Evolutionary conservation across 2,329 filamentous ascomycete species (phyloP).

Genomic region (Tolypocladium inflatum): DNA sequence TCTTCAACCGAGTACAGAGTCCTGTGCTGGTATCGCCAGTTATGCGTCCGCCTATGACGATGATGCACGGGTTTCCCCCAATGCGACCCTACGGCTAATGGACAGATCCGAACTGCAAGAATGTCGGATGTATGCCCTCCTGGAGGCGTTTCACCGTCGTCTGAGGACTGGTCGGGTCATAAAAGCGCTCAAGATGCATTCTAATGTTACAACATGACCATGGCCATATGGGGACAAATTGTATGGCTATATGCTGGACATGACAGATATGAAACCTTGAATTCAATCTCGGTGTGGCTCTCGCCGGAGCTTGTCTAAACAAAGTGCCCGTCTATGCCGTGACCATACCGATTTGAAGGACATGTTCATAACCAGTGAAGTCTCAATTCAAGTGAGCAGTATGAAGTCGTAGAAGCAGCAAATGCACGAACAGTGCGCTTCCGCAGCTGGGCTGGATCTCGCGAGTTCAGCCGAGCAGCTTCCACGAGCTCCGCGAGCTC

Average conservation of each 20-base stretch:
- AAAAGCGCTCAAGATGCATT: background rate
- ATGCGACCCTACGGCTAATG: constrained; percentile 24
- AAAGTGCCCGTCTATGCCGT: background rate
- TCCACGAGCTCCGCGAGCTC: background rate
- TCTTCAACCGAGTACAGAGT: constrained; percentile 58
- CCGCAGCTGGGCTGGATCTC: background rate
- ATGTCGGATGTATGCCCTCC: background rate
- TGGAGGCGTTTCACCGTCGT: background rate
- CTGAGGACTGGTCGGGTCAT: background rate
- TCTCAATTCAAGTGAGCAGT: background rate
- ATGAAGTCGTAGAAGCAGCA: background rate
- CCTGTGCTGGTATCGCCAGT: constrained; percentile 20
- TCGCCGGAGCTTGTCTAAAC: background rate
- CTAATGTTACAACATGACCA: background rate
- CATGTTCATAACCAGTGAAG: background rate
- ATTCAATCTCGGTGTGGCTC: background rate
- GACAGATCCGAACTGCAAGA: background rate
- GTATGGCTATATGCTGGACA: background rate
- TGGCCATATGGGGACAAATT: background rate
- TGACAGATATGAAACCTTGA: background rate
- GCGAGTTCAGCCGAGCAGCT: background rate
- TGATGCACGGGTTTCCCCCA: constrained; percentile 27
- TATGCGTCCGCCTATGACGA: constrained; percentile 20
- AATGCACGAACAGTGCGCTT: background rate
- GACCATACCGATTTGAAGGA: background rate